Conservation (phyloP, 2,329 filamentous ascomycete species). For the Ramularia endophylla region DNA sequence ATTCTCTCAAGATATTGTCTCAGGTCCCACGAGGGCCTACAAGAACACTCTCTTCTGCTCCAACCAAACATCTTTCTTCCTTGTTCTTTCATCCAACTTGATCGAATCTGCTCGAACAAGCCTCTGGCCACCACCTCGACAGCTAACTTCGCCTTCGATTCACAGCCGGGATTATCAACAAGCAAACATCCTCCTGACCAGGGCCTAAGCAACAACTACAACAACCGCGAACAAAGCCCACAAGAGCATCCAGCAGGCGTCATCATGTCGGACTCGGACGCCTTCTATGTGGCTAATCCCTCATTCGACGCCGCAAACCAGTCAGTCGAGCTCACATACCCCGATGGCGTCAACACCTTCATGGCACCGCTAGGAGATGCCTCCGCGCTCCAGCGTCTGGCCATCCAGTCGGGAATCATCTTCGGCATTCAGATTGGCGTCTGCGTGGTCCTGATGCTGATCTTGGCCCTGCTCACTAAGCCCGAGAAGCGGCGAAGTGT, state of each 20-base stretch:
- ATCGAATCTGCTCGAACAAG: conserved; percentile 12
- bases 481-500: conserved; percentile 57
- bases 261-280: too few relatives aligned
- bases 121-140: conserved; percentile 5
- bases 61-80: conserved; percentile 10
- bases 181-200: conserved; percentile 4
- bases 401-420: conserved; percentile 49
- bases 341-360: conserved; percentile 40
- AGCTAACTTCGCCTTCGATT: not conserved
- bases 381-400: conserved; percentile 43
- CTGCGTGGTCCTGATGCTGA: conserved; percentile 57
- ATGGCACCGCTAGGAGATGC: conserved; percentile 39
- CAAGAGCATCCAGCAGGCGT: not conserved
- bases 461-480: conserved; percentile 63
- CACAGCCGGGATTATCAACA: conserved; percentile 9
- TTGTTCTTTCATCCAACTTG: conserved; percentile 11
- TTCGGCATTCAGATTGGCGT: conserved; percentile 67
- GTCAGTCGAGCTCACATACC: conserved; percentile 41
- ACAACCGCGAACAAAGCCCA: not conserved
- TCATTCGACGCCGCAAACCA: conserved; percentile 50
- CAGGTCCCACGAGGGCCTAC: conserved; percentile 12
- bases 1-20: conserved; percentile 12
- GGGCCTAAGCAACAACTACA: conserved; percentile 1
- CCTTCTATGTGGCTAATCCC: conserved; percentile 9
- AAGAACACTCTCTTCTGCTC: conserved; percentile 13